Conservation (phyloP, 108 stramenopile species). For the Nitzschia sp. region DNA sequence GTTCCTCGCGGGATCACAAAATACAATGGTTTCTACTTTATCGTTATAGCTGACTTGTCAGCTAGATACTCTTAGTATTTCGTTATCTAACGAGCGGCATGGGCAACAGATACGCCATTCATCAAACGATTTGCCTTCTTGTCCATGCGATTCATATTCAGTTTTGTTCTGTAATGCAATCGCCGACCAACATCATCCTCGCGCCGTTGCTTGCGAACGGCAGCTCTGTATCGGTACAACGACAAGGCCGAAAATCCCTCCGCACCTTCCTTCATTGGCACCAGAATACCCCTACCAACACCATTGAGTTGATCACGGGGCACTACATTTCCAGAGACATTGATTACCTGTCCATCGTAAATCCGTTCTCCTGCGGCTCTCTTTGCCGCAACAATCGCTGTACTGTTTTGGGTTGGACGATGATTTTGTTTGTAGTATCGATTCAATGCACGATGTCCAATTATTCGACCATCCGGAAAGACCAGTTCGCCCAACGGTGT, state of each 20-base stretch:
- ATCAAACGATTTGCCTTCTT: slow-evolving; percentile 85
- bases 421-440: slow-evolving; percentile 83
- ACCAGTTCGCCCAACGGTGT: slow-evolving; percentile 87
- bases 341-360: slow-evolving; percentile 68
- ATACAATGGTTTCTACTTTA: too few relatives aligned
- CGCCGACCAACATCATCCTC: slow-evolving; percentile 60
- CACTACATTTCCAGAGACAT: slow-evolving; percentile 28
- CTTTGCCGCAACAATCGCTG: slow-evolving; percentile 70
- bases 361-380: slow-evolving; percentile 77
- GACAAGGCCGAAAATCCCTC: slow-evolving; percentile 74
- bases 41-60: too few relatives aligned
- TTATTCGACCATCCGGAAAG: slow-evolving; percentile 84
- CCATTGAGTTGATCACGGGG: slow-evolving; percentile 24
- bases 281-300: slow-evolving; percentile 66
- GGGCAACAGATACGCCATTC: slow-evolving; percentile 78
- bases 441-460: slow-evolving; percentile 80
- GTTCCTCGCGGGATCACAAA: too few relatives aligned
- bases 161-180: slow-evolving; percentile 43
- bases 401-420: slow-evolving; percentile 41
- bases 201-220: slow-evolving; percentile 76
- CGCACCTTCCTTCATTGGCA: slow-evolving; percentile 30
- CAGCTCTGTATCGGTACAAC: slow-evolving; percentile 82
- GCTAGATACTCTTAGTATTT: too few relatives aligned
- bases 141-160: slow-evolving; percentile 84
- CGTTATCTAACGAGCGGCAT: slow-evolving; percentile 65